Percentiles rank a stretch among this genome's conserved stretches.
Evolutionary conservation across 331 rosid species (phyloP).

Genomic region (Rhamnella rubrinervis): DNA sequence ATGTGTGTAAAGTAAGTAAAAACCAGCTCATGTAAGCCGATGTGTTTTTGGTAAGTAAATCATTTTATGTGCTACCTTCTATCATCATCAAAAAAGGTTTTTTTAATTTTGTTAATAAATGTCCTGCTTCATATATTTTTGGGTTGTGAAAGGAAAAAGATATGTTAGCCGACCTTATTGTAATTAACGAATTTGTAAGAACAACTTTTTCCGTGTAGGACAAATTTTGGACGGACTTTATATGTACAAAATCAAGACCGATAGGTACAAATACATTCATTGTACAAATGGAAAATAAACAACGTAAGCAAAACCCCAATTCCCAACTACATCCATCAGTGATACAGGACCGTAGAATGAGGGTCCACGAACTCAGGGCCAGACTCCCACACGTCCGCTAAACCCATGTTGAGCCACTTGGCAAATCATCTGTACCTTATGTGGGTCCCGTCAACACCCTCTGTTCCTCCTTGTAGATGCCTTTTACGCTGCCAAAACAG

Average conservation of each 20-base stretch:
- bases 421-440: not conserved
- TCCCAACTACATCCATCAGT: conserved; percentile 22
- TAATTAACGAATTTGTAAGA: conserved; percentile 2
- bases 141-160: not conserved
- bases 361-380: not conserved
- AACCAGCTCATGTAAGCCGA: not conserved
- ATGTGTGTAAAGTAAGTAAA: not conserved
- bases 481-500: conserved; percentile 31
- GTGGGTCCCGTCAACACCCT: conserved; percentile 27
- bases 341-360: not conserved
- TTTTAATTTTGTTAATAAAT: not conserved
- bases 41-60: no score
- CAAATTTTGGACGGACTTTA: not conserved
- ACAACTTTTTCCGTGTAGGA: not conserved
- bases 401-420: conserved; percentile 33
- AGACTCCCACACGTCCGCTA: conserved; percentile 43
- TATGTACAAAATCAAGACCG: not conserved
- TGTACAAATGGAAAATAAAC: not conserved
- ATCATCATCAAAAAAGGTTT: conserved; percentile 17
- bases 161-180: conserved; percentile 2
- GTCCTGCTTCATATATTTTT: not conserved
- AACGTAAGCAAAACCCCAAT: conserved; percentile 41
- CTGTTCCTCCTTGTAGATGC: conserved; percentile 17
- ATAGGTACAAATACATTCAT: not conserved
- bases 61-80: not conserved